A percentile compares a stretch with the other conserved stretches of the same genome.
Evolutionary conservation across 768 basidiomycete species (phyloP).

Genomic region (Amanita molliuscula): DNA sequence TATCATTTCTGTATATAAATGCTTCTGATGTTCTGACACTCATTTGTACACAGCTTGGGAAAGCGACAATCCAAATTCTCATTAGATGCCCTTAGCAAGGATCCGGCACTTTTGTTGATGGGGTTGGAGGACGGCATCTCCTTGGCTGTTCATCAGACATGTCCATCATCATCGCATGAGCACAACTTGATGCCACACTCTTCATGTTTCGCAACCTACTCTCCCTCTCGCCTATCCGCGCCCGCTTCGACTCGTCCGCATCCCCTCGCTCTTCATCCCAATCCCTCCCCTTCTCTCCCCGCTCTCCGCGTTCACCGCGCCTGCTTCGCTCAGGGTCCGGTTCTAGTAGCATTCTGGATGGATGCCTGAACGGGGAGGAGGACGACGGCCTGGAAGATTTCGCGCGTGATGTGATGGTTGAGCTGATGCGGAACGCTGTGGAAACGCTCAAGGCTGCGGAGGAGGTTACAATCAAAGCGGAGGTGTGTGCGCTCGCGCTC

Average conservation of each 20-base stretch:
- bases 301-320: slow-evolving; percentile 9
- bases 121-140: no score
- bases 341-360: neutral
- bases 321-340: slow-evolving; percentile 6
- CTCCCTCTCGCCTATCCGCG: slow-evolving; percentile 49
- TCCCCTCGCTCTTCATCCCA: neutral
- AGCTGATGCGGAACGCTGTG: slow-evolving; percentile 59
- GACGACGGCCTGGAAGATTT: slow-evolving; percentile 53
- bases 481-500: slow-evolving; percentile 23
- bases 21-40: no score
- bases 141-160: no score
- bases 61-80: no score
- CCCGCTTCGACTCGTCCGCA: slow-evolving; percentile 31
- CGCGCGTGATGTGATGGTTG: slow-evolving; percentile 60
- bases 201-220: slow-evolving; percentile 51
- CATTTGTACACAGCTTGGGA: no score
- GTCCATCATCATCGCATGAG: neutral
- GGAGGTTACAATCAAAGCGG: slow-evolving; percentile 21
- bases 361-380: slow-evolving; percentile 17
- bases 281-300: neutral
- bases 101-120: no score
- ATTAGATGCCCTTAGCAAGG: no score
- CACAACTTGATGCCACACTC: no score
- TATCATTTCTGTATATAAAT: no score
- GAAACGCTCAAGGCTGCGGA: slow-evolving; percentile 51